Evolutionary conservation across 2,329 filamentous ascomycete species (phyloP), one percentile per base, ranked within the genome.

Genomic region (Hypoxylon sp.): DNA sequence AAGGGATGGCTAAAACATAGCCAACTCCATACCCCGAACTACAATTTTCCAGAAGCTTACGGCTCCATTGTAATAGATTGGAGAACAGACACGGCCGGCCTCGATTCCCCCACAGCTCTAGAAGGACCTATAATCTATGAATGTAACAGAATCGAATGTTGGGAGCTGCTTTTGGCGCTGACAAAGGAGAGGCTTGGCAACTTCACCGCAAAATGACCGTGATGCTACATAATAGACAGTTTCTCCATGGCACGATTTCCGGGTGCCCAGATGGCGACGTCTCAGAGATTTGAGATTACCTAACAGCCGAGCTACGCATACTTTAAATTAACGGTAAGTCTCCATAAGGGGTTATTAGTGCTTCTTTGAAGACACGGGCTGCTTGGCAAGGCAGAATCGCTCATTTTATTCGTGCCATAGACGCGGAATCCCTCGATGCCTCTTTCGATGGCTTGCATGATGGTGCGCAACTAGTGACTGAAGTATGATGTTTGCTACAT

Each of bases 341-440:
- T 8, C 58, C 47, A 47, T 17, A 47, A 52, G 29, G 39, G 37
- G 13, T 53, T n/a, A 33, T 29, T 54, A 47, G 29, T 39, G 9
- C 50, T 31, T 46, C 17, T 22, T 26, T n/a, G 3, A 64, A 52
- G 26, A 17, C 29, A 46, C 39, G 26, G 33, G 13, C 29, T 47
- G 35, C 58, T 53, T 63, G 55, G 50, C 61, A 66, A 60, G 61
- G 61, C 62, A 26, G 58, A 63, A 50, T 66, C 19, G 17, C 39
- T 46, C 44, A 39, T 44, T 51, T 24, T 59, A 31, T 39, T 47
- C 55, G 17, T 48, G 37, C 58, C 48, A 64, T 55, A 66, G 31
- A 17, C 47, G 47, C 44, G 47, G 29, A 26, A 44, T 31, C 10
- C 19, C 22, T 47, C 57, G 37, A 17, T 65, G 64, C 65, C 52